These are phyloP conservation scores for Neodidymelliopsis sp. DNA, from an alignment of 2,329 filamentous ascomycete species.

Conservation along the genomic window DNA sequence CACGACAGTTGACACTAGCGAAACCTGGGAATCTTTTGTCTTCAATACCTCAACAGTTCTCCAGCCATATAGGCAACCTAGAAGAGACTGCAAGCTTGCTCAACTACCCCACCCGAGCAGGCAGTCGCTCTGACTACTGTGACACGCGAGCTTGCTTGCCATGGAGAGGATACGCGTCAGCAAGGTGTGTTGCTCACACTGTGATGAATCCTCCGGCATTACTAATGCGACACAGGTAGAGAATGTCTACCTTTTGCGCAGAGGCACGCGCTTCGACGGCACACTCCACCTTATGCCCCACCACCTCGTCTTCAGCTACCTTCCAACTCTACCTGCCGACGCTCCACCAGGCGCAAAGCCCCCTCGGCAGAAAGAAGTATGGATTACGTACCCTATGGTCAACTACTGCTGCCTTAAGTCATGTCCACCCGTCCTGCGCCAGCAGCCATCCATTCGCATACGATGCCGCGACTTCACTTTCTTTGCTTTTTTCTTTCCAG, in stretches of 20 bases:
- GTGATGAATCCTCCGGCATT: neutral
- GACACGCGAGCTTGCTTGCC: constrained; percentile 16
- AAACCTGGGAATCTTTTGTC: neutral
- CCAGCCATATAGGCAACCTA: neutral
- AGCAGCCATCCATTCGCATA: constrained; percentile 83
- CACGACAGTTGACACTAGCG: constrained; percentile 3
- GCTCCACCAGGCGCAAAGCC: constrained; percentile 50
- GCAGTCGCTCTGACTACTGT: constrained; percentile 15
- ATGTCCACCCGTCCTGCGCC: constrained; percentile 71
- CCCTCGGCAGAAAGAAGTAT: constrained; percentile 72
- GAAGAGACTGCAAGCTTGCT: neutral
- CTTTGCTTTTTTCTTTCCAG: constrained; percentile 85
- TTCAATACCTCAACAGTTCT: neutral
- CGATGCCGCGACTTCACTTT: constrained; percentile 94
- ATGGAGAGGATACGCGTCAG: constrained; percentile 58
- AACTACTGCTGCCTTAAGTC: constrained; percentile 79
- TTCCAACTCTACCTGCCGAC: constrained; percentile 51
- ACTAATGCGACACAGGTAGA: constrained; percentile 59
- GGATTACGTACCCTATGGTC: constrained; percentile 96
- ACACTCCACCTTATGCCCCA: constrained; percentile 69
- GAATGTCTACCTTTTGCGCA: constrained; percentile 66
- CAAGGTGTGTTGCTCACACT: constrained; percentile 45
- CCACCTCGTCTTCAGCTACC: constrained; percentile 70
- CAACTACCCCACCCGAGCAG: constrained; percentile 2
- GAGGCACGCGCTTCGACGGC: constrained; percentile 64